A percentile compares a stretch with the other conserved stretches of the same genome.
These are phyloP conservation scores for Amanita pallidorosea DNA, from an alignment of 768 basidiomycete species.

Conservation along the genomic window DNA sequence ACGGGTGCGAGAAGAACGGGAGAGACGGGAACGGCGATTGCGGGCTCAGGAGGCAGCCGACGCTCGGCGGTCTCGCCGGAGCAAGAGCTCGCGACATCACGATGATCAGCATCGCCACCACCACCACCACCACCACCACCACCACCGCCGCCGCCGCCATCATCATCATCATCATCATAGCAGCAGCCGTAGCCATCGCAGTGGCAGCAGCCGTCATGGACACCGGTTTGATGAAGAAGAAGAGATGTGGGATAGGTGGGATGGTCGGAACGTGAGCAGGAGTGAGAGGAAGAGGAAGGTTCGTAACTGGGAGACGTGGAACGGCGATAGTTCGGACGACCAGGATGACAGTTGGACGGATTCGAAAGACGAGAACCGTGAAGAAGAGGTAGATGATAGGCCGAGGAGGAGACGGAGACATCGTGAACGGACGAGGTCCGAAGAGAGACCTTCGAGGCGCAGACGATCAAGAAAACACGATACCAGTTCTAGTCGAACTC, in stretches of 20 bases:
- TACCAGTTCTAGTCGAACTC: conserved; percentile 1
- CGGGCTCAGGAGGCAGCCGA: conserved; percentile 70
- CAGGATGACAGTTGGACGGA: conserved; percentile 15
- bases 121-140: not conserved
- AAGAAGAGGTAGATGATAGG: conserved; percentile 17
- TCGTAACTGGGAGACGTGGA: conserved; percentile 41
- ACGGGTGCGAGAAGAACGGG: conserved; percentile 52
- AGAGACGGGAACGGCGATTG: conserved; percentile 46
- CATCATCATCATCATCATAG: not conserved
- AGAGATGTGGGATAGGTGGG: conserved; percentile 42
- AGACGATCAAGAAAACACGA: conserved; percentile 1
- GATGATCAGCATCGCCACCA: not conserved
- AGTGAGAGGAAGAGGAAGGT: conserved; percentile 23
- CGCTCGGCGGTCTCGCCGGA: conserved; percentile 28
- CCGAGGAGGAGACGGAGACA: conserved; percentile 15
- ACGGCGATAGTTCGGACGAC: conserved; percentile 21
- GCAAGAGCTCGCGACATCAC: not conserved
- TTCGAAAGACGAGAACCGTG: not conserved
- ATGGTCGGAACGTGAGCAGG: conserved; percentile 38
- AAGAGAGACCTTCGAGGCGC: conserved; percentile 1
- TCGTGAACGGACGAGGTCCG: conserved; percentile 13
- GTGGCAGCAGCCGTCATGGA: conserved; percentile 9
- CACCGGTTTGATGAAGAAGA: conserved; percentile 12
- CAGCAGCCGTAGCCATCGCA: not conserved
- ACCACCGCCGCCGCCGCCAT: not conserved